Evolutionary conservation across 176 grass and related monocot species (phyloP), one percentile per base, ranked within the genome.

Genomic region (Hordeum vulgare): DNA sequence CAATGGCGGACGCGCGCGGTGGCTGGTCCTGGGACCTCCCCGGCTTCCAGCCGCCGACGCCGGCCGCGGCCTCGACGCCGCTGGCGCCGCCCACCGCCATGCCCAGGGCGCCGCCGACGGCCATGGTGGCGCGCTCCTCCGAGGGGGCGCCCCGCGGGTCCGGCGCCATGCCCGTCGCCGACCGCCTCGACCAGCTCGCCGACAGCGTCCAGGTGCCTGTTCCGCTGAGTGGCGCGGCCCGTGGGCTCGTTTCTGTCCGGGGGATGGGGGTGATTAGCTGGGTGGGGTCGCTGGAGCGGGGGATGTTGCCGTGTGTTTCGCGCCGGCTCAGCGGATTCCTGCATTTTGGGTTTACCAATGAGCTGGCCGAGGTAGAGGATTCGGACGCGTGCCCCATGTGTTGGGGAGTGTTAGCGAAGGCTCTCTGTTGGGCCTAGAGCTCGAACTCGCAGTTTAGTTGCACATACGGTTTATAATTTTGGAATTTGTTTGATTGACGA

Each of bases 11-110:
- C 80, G 65, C 83, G 79, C 92, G 87, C 39, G 90, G 86, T 39
- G 86, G 91, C 73, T 95, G 96, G 96, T 77, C 89, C 12, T 98
- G 96, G 96, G 93, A 98, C 82, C 83, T 98, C 76, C 85, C 93
- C 13, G 91, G 93, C 31, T 98, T 98, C 83, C 93, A 98, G 81
- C 80, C 80, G 73, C 84, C 64, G 82, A 72, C n/a, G 41, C 74
- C 75, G 68, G 60, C 83, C 8, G 80, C 71, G 26, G 24, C 31
- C n/a, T n/a, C n/a, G 21, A 14, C 42, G 39, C 81, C 60, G 34
- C 49, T 17, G 9, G 56, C 59, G 75, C 62, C 68, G 36, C 83
- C 76, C 7, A 75, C 61, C 11, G 91, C 74, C 72, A 90, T 74
- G 81, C 89, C 81, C 35, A 57, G 80, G 27, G 84, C 79, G 20